These are phyloP conservation scores for Lactarius akahatsu DNA, from an alignment of 768 basidiomycete genomes.

Conservation along the genomic window DNA sequence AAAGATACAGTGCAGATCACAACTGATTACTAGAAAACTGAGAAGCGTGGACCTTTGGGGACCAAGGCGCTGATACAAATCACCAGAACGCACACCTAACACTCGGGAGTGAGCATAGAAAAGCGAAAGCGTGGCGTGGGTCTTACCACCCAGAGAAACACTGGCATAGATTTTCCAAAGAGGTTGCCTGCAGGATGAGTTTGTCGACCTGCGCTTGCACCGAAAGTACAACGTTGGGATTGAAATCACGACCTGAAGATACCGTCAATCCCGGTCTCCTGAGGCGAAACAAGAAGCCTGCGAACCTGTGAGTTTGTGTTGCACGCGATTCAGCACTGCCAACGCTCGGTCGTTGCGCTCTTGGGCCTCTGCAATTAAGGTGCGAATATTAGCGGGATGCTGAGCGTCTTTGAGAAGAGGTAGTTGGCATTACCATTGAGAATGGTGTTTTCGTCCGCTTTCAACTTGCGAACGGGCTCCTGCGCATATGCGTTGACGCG, in stretches of 20 bases:
- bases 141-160: constrained; percentile 92
- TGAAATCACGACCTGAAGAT: constrained; percentile 82
- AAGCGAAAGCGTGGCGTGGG: neutral
- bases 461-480: constrained; percentile 75
- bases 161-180: constrained; percentile 93
- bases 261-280: neutral
- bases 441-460: constrained; percentile 92
- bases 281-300: constrained; percentile 13
- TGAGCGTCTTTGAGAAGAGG: neutral
- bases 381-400: neutral
- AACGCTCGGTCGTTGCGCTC: constrained; percentile 92
- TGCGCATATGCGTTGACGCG: constrained; percentile 73
- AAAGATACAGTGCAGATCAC: constrained; percentile 7
- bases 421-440: constrained; percentile 64
- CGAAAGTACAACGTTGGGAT: constrained; percentile 69
- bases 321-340: constrained; percentile 90
- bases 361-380: constrained; percentile 53
- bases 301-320: constrained; percentile 89
- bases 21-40: neutral
- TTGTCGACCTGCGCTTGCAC: constrained; percentile 89
- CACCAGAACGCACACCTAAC: constrained; percentile 45
- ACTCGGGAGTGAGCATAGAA: neutral
- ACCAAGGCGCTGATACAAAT: constrained; percentile 7
- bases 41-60: neutral
- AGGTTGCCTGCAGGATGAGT: constrained; percentile 90